phyloP scores from a whole-genome alignment of 108 stramenopile species.

The Chaetoceros muelleri region DNA sequence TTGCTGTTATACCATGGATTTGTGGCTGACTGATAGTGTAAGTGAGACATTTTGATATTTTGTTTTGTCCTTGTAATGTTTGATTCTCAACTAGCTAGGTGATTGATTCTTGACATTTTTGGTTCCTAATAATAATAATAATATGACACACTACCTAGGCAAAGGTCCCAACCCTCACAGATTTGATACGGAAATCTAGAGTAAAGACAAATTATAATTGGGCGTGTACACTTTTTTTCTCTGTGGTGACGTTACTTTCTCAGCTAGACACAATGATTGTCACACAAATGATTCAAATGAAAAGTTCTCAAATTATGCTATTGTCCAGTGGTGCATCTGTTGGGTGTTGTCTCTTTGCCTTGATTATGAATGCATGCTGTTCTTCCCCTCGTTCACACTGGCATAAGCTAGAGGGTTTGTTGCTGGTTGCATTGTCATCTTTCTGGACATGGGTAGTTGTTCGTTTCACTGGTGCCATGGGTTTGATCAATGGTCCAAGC shows the following conservation, averaged over 20 bases:
- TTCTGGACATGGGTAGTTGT: neutral
- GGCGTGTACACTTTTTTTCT: neutral
- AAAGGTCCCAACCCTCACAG: neutral
- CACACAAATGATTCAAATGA: neutral
- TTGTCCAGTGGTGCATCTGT: neutral
- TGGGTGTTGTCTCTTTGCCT: neutral
- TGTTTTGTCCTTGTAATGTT: no score
- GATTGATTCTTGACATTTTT: no score
- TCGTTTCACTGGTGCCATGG: constrained; percentile 27
- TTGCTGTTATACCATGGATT: constrained; percentile 18
- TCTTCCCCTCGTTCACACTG: neutral
- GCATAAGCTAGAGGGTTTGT: neutral
- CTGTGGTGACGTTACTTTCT: neutral
- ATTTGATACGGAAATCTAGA: neutral
- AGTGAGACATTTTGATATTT: no score
- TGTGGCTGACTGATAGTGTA: constrained; percentile 22
- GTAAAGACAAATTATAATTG: neutral
- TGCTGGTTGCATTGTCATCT: neutral
- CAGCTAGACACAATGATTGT: neutral
- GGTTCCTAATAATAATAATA: no score
- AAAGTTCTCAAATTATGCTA: neutral
- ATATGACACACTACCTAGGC: no score
- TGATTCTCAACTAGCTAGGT: no score
- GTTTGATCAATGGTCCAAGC: constrained; percentile 27
- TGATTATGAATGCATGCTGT: neutral